Base-by-base conservation (phyloP, 2,329 filamentous ascomycete genomes). In the Pseudovirgaria hyperparasitica region DNA sequence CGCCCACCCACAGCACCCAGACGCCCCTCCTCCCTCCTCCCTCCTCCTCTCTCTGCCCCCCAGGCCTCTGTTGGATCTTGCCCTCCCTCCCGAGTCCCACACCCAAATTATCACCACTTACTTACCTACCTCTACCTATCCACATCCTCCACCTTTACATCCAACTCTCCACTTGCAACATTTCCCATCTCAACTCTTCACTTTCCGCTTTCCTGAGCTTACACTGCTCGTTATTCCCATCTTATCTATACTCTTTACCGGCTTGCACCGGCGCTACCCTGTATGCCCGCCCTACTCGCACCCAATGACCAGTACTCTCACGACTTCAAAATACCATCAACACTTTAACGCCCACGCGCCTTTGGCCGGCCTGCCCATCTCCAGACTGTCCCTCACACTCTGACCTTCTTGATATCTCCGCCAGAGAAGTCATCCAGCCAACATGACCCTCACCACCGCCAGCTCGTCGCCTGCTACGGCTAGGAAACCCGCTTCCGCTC, bases 401-500 rank as follows among this genome's bases (percentile, higher is more conserved):
- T 24, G 10, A 29, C n/a, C 9, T 22, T 23, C 30, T 22, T 24
- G 39, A 26, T 28, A 82, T 82, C 76, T 75, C 77, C 52, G 74
- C 71, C 62, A n/a, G n/a, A n/a, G n/a, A n/a, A n/a, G n/a, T n/a
- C n/a, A n/a, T n/a, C n/a, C n/a, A n/a, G 70, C 76, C 55, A 70
- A 46, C 27, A 55, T 77, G 58, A 73, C 75, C 45, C 66, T 71
- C 43, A 63, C 68, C 43, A 61, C 74, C 44, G 63, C 78, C 50
- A 58, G 72, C 44, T 68, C 72, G 50, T 71, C 76, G 50, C 46
- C 53, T 34, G 70, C 79, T 52, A 70, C 72, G 45, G 69, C 77
- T 48, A 75, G 81, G 58, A 92, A 92, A 62, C 60, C 77, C 41
- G 46, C 48, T 35, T 62, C 76, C 44, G 77, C 74, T 44, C 84